phyloP scores from a whole-genome alignment of 2,329 filamentous ascomycete species.

The Tolypocladium ophioglossoides region DNA sequence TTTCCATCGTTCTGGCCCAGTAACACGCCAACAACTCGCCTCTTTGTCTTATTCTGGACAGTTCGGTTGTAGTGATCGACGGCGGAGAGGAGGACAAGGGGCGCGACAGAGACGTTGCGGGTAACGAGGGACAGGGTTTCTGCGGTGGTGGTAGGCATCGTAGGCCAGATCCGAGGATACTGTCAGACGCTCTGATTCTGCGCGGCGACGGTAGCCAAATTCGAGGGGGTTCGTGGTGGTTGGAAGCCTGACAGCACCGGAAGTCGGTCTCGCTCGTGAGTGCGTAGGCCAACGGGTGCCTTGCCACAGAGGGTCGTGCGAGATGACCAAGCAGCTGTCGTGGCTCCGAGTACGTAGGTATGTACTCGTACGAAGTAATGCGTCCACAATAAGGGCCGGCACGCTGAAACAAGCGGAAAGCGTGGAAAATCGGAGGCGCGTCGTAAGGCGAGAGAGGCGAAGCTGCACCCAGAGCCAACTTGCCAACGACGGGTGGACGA shows the following conservation, averaged over 20 bases:
- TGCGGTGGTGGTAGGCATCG: constrained; percentile 91
- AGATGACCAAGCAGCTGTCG: neutral
- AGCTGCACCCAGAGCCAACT: no score
- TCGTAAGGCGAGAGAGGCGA: neutral
- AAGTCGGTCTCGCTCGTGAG: neutral
- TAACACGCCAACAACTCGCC: constrained; percentile 87
- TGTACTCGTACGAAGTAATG: no score
- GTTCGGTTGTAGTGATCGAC: constrained; percentile 98
- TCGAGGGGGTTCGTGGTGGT: neutral
- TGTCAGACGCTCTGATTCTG: neutral
- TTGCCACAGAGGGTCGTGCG: neutral
- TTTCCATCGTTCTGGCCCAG: constrained; percentile 94
- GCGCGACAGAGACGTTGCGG: constrained; percentile 91
- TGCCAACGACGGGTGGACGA: no score
- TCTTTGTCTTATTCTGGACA: constrained; percentile 72
- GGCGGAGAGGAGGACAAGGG: constrained; percentile 91
- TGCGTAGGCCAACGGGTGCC: neutral
- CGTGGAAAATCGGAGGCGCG: neutral
- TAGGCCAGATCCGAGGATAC: neutral
- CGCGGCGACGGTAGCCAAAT: neutral
- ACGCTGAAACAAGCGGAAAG: neutral
- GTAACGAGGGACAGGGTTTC: constrained; percentile 93
- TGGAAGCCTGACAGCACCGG: neutral
- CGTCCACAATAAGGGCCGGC: neutral
- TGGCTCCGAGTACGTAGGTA: neutral